Evolutionary conservation across 352 stramenopile species (phyloP).

Genomic region (Pythium aquatile): DNA sequence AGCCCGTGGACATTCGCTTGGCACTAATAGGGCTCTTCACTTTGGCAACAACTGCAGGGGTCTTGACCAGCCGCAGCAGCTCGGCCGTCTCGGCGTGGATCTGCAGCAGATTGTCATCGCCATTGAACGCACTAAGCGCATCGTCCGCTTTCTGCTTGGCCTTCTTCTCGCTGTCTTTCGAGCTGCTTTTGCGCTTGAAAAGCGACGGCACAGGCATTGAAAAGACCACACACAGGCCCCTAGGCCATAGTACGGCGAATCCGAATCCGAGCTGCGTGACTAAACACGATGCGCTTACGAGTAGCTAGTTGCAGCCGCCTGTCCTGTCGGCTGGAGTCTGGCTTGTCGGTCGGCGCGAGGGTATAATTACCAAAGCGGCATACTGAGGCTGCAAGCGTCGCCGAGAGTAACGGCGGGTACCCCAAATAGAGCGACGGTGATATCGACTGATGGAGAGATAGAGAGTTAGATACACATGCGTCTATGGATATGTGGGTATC

Average conservation of each 20-base stretch:
- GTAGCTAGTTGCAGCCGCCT: neutral
- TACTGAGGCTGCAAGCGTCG: neutral
- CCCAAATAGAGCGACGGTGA: neutral
- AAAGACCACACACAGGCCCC: neutral
- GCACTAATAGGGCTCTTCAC: constrained; percentile 8
- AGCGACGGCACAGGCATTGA: constrained; percentile 32
- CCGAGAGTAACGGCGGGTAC: neutral
- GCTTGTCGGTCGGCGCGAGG: neutral
- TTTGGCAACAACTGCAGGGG: constrained; percentile 16
- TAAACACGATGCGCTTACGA: neutral
- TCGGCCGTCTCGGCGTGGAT: constrained; percentile 58
- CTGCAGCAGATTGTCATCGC: constrained; percentile 52
- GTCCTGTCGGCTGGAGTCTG: neutral
- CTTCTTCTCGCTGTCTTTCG: constrained; percentile 28
- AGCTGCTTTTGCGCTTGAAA: constrained; percentile 36
- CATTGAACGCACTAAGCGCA: constrained; percentile 30
- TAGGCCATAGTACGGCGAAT: constrained; percentile 1
- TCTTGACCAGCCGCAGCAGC: constrained; percentile 60
- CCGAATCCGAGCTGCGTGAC: neutral
- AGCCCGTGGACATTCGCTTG: neutral
- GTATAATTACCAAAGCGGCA: neutral
- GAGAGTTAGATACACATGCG: constrained; percentile 2
- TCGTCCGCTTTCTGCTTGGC: constrained; percentile 18
- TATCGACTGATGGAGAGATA: neutral
- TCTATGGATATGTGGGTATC: constrained; percentile 1